Evolutionary conservation across 2,329 filamentous ascomycete species (phyloP).

Genomic region (Aspergillus melleus): DNA sequence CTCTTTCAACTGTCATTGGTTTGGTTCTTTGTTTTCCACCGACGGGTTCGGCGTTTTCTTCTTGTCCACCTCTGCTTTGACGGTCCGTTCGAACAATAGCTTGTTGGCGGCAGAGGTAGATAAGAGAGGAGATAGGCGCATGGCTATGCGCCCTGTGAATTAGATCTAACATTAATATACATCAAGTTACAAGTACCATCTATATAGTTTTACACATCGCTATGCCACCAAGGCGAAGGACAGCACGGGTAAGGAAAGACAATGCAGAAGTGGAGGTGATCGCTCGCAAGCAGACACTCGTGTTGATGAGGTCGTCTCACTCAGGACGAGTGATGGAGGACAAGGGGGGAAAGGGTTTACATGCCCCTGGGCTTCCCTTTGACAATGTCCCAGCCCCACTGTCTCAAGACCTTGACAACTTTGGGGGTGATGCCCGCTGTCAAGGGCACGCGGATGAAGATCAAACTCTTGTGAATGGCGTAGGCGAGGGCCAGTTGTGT

Average conservation of each 20-base stretch:
- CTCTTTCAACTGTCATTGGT: no score
- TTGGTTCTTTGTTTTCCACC: neutral
- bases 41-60: neutral
- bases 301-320: neutral
- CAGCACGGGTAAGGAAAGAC: neutral
- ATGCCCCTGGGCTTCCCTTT: conserved; percentile 59
- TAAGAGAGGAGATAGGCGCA: conserved; percentile 23
- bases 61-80: neutral
- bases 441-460: conserved; percentile 90
- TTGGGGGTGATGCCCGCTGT: conserved; percentile 90
- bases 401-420: conserved; percentile 82
- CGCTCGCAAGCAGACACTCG: neutral
- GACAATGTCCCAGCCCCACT: conserved; percentile 94
- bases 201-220: conserved; percentile 17
- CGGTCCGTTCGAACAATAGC: conserved; percentile 4
- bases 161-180: conserved; percentile 38
- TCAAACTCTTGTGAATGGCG: conserved; percentile 96
- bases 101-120: conserved; percentile 8
- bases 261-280: neutral
- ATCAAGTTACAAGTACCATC: conserved; percentile 17
- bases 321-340: neutral
- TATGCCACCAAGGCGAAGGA: conserved; percentile 20
- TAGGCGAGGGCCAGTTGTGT: conserved; percentile 93
- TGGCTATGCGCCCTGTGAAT: conserved; percentile 16
- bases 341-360: conserved; percentile 10